These are phyloP conservation scores for Macaranga tanarius DNA, from an alignment of 441 rosid genomes.

Conservation along the genomic window DNA sequence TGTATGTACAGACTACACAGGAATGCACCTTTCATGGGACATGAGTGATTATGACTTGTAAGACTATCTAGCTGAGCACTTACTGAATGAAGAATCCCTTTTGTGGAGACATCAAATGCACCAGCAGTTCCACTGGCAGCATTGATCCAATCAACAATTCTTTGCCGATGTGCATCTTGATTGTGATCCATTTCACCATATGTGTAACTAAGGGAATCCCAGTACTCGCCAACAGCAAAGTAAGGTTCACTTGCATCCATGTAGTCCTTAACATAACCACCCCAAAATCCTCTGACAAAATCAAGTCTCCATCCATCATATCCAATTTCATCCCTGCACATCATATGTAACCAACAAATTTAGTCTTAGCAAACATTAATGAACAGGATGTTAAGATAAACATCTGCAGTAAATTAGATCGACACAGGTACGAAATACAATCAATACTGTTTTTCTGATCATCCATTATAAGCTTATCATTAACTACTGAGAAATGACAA, in stretches of 20 bases:
- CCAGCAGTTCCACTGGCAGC: conserved; percentile 82
- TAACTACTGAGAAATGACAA: neutral
- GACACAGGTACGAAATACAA: neutral
- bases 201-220: conserved; percentile 90
- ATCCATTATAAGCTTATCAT: neutral
- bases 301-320: conserved; percentile 99
- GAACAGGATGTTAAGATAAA: neutral
- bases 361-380: neutral
- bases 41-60: neutral
- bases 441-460: neutral
- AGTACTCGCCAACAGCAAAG: conserved; percentile 91
- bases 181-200: conserved; percentile 87
- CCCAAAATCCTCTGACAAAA: conserved; percentile 98
- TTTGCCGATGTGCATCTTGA: conserved; percentile 97
- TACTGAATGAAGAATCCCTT: conserved; percentile 95
- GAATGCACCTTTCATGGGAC: neutral
- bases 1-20: neutral
- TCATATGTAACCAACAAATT: conserved; percentile 24
- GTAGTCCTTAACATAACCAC: conserved; percentile 97
- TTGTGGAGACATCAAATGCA: conserved; percentile 97
- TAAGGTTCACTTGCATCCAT: conserved; percentile 77
- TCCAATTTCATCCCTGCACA: conserved; percentile 80
- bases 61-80: conserved; percentile 20
- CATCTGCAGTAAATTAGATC: neutral
- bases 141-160: conserved; percentile 90